Evolutionary conservation across 441 rosid genomes (phyloP).

Genomic region (Omphalea diandra): DNA sequence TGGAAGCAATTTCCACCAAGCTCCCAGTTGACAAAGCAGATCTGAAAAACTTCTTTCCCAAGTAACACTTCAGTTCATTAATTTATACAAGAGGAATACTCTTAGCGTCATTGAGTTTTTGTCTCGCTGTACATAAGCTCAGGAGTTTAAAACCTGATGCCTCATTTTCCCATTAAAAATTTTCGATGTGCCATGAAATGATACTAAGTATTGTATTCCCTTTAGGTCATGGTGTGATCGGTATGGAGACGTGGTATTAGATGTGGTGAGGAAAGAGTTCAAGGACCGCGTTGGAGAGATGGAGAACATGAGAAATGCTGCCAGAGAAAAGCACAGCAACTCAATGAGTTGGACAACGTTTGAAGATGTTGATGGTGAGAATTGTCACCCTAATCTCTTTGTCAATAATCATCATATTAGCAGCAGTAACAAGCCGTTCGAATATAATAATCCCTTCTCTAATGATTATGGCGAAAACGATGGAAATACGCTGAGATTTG

Average conservation of each 20-base stretch:
- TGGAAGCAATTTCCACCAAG: constrained; percentile 76
- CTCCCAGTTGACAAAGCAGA: constrained; percentile 72
- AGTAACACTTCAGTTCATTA: too few species aligned
- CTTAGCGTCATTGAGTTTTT: neutral
- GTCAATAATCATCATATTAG: too few species aligned
- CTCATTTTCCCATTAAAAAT: too few species aligned
- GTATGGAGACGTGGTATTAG: constrained; percentile 63
- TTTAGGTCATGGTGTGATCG: constrained; percentile 73
- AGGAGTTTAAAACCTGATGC: too few species aligned
- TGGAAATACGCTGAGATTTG: constrained; percentile 20
- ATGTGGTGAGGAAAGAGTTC: constrained; percentile 77
- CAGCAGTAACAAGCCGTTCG: neutral
- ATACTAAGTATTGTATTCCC: too few species aligned
- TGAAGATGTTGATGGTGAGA: constrained; percentile 56
- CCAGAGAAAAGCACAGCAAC: constrained; percentile 38
- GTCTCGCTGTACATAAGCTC: too few species aligned
- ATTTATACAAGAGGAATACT: too few species aligned
- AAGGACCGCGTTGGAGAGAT: constrained; percentile 66
- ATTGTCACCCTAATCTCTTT: constrained; percentile 54
- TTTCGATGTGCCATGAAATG: too few species aligned
- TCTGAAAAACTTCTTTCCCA: constrained; percentile 65
- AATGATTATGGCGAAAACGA: constrained; percentile 15
- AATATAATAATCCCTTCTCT: constrained; percentile 24
- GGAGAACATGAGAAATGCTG: constrained; percentile 53
- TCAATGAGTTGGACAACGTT: constrained; percentile 53